A percentile compares a stretch with the other conserved stretches of the same genome.
phyloP scores from a whole-genome alignment of 257 asterid species.

The Scutellaria barbata region DNA sequence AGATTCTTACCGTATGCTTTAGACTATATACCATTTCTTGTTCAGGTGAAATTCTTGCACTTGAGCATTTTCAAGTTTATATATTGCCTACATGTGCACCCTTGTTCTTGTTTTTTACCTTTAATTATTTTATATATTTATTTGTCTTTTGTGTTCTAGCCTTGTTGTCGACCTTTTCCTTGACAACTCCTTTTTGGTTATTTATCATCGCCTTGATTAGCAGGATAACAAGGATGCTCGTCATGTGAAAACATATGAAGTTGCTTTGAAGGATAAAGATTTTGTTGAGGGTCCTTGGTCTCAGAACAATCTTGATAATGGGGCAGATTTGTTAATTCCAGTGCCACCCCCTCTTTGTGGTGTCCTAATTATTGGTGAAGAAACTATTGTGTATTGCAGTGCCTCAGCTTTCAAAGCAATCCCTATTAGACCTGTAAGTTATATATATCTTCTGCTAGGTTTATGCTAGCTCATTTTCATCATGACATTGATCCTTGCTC shows the following conservation, averaged over 20 bases:
- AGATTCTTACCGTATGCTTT: constrained; percentile 1
- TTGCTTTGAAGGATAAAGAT: constrained; percentile 85
- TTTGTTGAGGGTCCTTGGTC: constrained; percentile 97
- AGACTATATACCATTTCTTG: constrained; percentile 10
- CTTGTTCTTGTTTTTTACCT: too few relatives aligned
- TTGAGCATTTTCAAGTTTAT: neutral
- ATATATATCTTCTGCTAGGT: constrained; percentile 27
- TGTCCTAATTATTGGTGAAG: constrained; percentile 92
- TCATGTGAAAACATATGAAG: constrained; percentile 89
- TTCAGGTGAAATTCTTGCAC: neutral
- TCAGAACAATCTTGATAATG: constrained; percentile 91
- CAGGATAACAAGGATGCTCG: constrained; percentile 96
- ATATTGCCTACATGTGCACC: too few relatives aligned
- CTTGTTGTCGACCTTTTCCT: too few relatives aligned
- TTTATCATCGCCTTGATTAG: constrained; percentile 31
- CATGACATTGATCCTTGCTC: constrained; percentile 33
- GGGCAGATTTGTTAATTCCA: constrained; percentile 89
- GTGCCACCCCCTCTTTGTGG: constrained; percentile 96
- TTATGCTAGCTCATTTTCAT: constrained; percentile 26
- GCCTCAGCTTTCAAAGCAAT: constrained; percentile 85
- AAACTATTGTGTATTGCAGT: constrained; percentile 87
- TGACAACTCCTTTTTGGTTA: neutral
- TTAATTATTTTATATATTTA: too few relatives aligned
- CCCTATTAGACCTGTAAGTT: constrained; percentile 86
- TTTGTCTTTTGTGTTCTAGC: too few relatives aligned